Evolutionary conservation across 257 asterid genomes (phyloP).

Genomic region (Jasminum sambac): DNA sequence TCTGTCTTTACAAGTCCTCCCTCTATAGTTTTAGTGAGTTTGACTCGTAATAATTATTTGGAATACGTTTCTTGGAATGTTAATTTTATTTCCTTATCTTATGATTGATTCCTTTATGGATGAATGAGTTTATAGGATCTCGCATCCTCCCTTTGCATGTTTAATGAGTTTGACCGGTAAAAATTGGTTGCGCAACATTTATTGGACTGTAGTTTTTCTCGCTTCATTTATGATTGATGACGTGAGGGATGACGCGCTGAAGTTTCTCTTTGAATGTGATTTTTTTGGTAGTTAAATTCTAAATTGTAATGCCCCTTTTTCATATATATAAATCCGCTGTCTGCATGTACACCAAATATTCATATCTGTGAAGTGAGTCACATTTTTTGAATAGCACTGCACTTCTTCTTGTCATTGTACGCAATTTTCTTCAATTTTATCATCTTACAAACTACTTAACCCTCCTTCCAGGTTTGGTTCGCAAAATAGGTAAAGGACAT

Average conservation of each 20-base stretch:
- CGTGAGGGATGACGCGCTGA: neutral
- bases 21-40: neutral
- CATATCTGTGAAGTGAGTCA: neutral
- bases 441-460: neutral
- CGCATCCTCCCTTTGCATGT: neutral
- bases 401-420: neutral
- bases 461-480: neutral
- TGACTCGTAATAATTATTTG: neutral
- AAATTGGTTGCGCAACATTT: neutral
- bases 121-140: neutral
- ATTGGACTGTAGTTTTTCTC: neutral
- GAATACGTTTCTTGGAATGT: neutral
- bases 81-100: neutral
- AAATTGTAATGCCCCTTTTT: neutral
- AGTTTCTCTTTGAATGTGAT: neutral
- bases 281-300: slow-evolving; percentile 3
- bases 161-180: slow-evolving; percentile 13
- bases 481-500: slow-evolving; percentile 38
- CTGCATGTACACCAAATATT: neutral
- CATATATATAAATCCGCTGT: slow-evolving; percentile 17
- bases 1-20: neutral
- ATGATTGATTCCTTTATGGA: neutral
- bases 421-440: neutral
- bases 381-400: neutral
- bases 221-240: neutral